These are phyloP conservation scores for Rhizopogon roseolus DNA, from an alignment of 768 basidiomycete species.

Conservation along the genomic window DNA sequence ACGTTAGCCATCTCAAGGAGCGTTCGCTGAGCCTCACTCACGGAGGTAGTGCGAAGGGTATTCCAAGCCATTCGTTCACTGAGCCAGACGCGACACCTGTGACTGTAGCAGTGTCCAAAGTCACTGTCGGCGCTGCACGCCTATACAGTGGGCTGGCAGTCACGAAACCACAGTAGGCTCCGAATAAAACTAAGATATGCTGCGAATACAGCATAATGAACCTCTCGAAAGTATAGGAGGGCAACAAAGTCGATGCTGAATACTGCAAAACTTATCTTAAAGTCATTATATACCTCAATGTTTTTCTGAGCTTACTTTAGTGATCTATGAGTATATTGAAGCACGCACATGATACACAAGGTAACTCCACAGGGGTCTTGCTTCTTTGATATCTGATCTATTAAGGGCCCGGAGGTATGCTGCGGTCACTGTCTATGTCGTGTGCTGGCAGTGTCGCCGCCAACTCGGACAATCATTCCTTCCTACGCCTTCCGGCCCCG, in stretches of 20 bases:
- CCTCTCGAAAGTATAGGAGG: background rate
- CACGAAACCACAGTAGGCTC: background rate
- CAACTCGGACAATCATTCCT: too few species aligned
- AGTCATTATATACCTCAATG: background rate
- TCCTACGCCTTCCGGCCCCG: too few species aligned
- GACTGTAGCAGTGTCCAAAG: constrained; percentile 25
- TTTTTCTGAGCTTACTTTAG: background rate
- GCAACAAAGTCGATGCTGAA: background rate
- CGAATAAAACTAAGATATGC: background rate
- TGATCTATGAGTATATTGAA: background rate
- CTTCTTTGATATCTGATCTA: too few species aligned
- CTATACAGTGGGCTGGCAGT: background rate
- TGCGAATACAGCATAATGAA: background rate
- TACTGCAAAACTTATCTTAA: background rate
- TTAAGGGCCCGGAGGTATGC: too few species aligned
- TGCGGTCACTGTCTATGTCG: too few species aligned
- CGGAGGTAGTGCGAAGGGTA: constrained; percentile 37
- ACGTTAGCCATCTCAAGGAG: background rate
- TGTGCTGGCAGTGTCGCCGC: too few species aligned
- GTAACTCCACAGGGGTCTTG: too few species aligned
- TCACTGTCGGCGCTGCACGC: constrained; percentile 14
- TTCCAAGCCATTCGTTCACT: constrained; percentile 31
- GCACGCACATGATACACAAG: too few species aligned
- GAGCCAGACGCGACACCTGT: constrained; percentile 18
- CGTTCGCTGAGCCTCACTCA: constrained; percentile 15